These are phyloP conservation scores for Isabelozyma rhagii DNA, from an alignment of 805 yeast species.

Conservation along the genomic window DNA sequence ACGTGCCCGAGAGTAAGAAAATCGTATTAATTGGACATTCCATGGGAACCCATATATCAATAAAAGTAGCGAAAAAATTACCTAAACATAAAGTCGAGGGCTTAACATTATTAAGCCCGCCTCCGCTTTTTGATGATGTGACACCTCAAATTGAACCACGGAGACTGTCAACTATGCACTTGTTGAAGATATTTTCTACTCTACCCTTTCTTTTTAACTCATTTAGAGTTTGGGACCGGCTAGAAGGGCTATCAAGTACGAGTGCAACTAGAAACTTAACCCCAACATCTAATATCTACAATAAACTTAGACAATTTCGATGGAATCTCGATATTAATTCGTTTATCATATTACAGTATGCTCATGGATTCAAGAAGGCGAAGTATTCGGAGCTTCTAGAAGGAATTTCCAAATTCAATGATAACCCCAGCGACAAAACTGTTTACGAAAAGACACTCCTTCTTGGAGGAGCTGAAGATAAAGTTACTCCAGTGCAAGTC, in stretches of 20 bases:
- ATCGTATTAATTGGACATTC: constrained; percentile 65
- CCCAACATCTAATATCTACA: constrained; percentile 27
- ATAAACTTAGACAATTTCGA: constrained; percentile 56
- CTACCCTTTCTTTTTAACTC: constrained; percentile 49
- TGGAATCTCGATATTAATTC: constrained; percentile 70
- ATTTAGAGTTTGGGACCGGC: constrained; percentile 57
- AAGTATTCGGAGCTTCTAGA: constrained; percentile 40
- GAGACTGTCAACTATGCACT: background rate
- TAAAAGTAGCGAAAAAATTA: constrained; percentile 41
- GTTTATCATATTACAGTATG: constrained; percentile 49
- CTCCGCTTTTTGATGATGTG: constrained; percentile 29
- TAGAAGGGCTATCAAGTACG: constrained; percentile 56
- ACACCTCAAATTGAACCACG: constrained; percentile 1
- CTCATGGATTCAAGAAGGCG: constrained; percentile 47
- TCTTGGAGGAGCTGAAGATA: constrained; percentile 58
- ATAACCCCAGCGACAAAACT: constrained; percentile 25
- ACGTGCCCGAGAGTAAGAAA: constrained; percentile 38
- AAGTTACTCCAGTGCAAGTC: constrained; percentile 47
- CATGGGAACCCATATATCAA: constrained; percentile 61
- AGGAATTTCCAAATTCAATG: constrained; percentile 34
- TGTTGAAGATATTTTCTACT: constrained; percentile 29
- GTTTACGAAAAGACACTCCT: constrained; percentile 47
- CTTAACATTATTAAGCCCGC: constrained; percentile 49
- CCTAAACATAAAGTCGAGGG: constrained; percentile 43
- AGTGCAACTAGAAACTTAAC: constrained; percentile 59